Percentiles rank a stretch among this genome's conserved stretches.
phyloP scores from a whole-genome alignment of 257 asterid species.

The Phtheirospermum japonicum region DNA sequence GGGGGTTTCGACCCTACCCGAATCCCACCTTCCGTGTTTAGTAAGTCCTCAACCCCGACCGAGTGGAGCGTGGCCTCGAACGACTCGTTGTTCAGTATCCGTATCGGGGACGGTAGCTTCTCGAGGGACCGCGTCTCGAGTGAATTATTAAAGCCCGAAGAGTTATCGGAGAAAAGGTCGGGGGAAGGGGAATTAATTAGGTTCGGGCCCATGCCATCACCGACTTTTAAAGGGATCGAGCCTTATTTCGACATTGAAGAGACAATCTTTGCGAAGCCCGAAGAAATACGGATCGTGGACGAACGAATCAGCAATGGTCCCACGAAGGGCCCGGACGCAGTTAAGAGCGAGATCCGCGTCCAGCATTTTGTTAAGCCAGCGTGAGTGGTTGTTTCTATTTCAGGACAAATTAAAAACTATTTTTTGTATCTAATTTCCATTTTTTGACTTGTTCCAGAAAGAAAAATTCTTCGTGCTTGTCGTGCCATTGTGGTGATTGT shows the following conservation, averaged over 20 bases:
- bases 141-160: conserved; percentile 28
- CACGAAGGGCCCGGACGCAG: no score
- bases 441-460: conserved; percentile 34
- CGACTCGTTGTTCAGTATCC: conserved; percentile 45
- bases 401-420: no score
- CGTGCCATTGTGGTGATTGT: conserved; percentile 34
- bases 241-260: neutral
- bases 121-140: conserved; percentile 27
- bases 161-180: conserved; percentile 20
- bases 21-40: conserved; percentile 40
- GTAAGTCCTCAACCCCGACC: conserved; percentile 27
- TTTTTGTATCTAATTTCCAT: neutral
- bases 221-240: neutral
- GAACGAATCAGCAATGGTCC: neutral
- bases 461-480: conserved; percentile 36
- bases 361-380: neutral
- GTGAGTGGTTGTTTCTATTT: neutral
- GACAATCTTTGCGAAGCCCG: neutral
- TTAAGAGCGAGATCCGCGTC: neutral
- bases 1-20: conserved; percentile 40
- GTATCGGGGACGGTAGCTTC: conserved; percentile 31
- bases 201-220: neutral
- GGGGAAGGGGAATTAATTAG: conserved; percentile 23
- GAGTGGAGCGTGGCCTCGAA: conserved; percentile 46
- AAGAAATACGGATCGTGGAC: neutral